These are phyloP conservation scores for Rhodomyrtus tomentosa DNA, from an alignment of 345 rosid species.

Conservation along the genomic window DNA sequence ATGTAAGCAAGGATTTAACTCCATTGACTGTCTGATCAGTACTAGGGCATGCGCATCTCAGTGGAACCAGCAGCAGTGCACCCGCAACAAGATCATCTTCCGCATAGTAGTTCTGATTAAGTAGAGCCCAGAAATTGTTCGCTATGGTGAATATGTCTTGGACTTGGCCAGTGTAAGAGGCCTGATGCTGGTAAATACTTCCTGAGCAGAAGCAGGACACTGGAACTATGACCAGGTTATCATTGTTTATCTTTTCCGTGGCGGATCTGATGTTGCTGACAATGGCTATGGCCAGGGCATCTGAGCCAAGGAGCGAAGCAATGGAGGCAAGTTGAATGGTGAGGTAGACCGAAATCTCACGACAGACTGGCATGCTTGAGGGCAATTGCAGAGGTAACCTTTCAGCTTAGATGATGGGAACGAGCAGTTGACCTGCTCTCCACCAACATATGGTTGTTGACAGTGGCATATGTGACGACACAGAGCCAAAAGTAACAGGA, in stretches of 20 bases:
- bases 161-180: not conserved
- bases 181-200: constrained; percentile 3
- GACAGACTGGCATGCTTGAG: constrained; percentile 12
- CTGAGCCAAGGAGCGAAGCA: constrained; percentile 12
- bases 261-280: constrained; percentile 3
- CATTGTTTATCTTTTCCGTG: not conserved
- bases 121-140: not conserved
- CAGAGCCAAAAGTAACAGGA: not conserved
- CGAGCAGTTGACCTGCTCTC: not conserved
- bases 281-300: constrained; percentile 4
- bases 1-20: constrained; percentile 37
- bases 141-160: not conserved
- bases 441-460: not conserved
- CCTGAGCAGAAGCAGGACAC: constrained; percentile 18
- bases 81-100: not conserved
- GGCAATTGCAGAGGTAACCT: constrained; percentile 13
- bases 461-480: not conserved
- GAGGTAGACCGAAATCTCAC: constrained; percentile 3
- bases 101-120: not conserved
- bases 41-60: constrained; percentile 14
- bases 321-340: constrained; percentile 7
- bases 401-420: not conserved
- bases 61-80: constrained; percentile 2
- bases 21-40: constrained; percentile 30
- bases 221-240: constrained; percentile 8